Percentiles rank a stretch among this genome's conserved stretches.
Evolutionary conservation across 495 filamentous ascomycete species (phyloP).

Genomic region (Pseudevernia furfuracea): DNA sequence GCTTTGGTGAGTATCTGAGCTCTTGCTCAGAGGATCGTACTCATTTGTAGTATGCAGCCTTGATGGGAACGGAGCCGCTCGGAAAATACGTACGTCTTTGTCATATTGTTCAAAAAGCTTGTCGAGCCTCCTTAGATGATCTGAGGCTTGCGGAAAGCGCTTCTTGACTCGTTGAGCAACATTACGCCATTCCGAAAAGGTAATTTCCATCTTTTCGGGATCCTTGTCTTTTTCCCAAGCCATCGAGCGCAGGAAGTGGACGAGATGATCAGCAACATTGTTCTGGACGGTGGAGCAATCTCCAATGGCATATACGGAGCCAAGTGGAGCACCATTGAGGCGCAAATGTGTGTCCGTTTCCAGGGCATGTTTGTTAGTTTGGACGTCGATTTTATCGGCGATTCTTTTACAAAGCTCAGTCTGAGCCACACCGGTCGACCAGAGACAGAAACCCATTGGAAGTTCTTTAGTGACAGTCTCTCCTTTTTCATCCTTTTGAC

Average conservation of each 20-base stretch:
- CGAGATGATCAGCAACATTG: constrained; percentile 80
- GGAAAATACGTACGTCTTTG: constrained; percentile 59
- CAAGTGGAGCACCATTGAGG: constrained; percentile 80
- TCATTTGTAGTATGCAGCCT: neutral
- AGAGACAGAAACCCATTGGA: constrained; percentile 92
- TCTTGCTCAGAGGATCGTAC: neutral
- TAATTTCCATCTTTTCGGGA: constrained; percentile 72
- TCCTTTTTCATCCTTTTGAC: constrained; percentile 66
- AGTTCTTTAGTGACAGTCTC: constrained; percentile 78
- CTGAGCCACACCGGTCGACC: constrained; percentile 95
- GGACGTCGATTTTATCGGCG: constrained; percentile 61
- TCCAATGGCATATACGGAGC: constrained; percentile 96
- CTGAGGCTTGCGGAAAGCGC: constrained; percentile 86
- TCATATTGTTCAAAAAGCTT: constrained; percentile 87
- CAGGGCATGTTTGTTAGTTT: constrained; percentile 84
- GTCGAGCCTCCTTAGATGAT: constrained; percentile 83
- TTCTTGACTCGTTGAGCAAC: constrained; percentile 76
- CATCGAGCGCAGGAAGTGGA: constrained; percentile 78
- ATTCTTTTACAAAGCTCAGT: constrained; percentile 69
- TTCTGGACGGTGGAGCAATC: constrained; percentile 96
- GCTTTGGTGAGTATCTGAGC: neutral
- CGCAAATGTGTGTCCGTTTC: constrained; percentile 95
- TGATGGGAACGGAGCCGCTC: neutral
- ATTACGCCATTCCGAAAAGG: constrained; percentile 77
- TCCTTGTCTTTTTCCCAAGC: constrained; percentile 89